Conservation (phyloP, 1,284 basidiomycete species). For the Apiotrichum veenhuisii region DNA sequence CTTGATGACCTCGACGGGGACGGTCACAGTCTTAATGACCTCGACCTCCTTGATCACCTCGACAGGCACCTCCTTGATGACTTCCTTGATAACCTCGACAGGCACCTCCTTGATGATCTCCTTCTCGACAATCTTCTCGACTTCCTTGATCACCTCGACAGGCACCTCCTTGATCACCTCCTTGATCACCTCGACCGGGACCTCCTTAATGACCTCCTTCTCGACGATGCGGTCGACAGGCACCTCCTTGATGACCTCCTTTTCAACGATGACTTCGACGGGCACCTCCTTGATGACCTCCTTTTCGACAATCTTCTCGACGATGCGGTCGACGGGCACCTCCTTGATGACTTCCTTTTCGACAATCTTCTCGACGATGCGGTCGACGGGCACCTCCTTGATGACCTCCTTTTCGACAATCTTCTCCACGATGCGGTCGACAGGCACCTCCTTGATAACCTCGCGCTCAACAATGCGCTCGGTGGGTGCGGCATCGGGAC, state of each 20-base stretch:
- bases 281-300: slow-evolving; percentile 28
- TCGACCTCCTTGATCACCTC: slow-evolving; percentile 32
- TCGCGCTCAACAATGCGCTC: slow-evolving; percentile 44
- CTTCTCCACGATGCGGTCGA: slow-evolving; percentile 45
- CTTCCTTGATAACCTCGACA: slow-evolving; percentile 41
- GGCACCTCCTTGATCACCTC: slow-evolving; percentile 36
- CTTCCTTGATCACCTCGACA: slow-evolving; percentile 44
- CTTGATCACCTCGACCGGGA: slow-evolving; percentile 40
- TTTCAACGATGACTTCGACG: slow-evolving; percentile 44
- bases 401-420: slow-evolving; percentile 44
- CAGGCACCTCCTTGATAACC: slow-evolving; percentile 44
- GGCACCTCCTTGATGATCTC: slow-evolving; percentile 34
- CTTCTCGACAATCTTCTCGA: slow-evolving; percentile 39
- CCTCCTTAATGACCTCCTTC: slow-evolving; percentile 38
- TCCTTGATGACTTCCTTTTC: slow-evolving; percentile 33
- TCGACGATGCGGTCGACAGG: slow-evolving; percentile 37
- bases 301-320: slow-evolving; percentile 45
- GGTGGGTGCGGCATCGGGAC: slow-evolving; percentile 32
- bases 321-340: slow-evolving; percentile 24
- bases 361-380: slow-evolving; percentile 40
- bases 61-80: slow-evolving; percentile 33
- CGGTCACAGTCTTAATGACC: slow-evolving; percentile 44
- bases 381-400: slow-evolving; percentile 32
- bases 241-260: slow-evolving; percentile 27
- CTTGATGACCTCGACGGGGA: slow-evolving; percentile 28